Evolutionary conservation across 2,329 filamentous ascomycete genomes (phyloP), one percentile per base, ranked within the genome.

Genomic region (Talaromyces sp.): DNA sequence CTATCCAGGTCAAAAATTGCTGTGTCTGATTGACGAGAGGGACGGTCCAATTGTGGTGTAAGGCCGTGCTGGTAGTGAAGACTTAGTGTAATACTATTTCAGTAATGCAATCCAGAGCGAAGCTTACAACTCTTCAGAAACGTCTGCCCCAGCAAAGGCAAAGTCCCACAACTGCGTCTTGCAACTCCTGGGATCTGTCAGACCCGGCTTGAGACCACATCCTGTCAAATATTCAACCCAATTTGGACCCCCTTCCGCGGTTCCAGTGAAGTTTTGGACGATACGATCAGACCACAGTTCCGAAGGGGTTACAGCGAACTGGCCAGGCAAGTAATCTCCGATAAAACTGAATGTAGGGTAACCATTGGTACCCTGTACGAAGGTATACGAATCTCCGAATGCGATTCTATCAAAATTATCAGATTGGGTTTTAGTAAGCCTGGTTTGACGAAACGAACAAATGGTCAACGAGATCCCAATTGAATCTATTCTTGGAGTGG

Each of bases 271-370:
- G 13, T 50, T 50, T 22, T 50, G 47, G 13, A 50, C 47, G 13
- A 50, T 27, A 16, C 24, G 47, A 31, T 50, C 24, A 27, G 47
- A 50, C 47, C 47, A 50, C 2, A 50, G 47, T 14, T 50, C 47
- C 24, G 24, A 50, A 14, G 47, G 47, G 4, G 47, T 50, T 16
- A 50, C 24, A 8, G 13, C 47, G 16, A 50, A 60, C 64, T 84
- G 75, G 8, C 54, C 54, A 33, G 54, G 62, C n/a, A 82, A 73
- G 56, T 78, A 76, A 67, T 84, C 82, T n/a, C 82, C 83, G 54
- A 86, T 85, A 73, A 85, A 86, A 63, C 80, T 83, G 68, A 77
- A 85, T 65, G 84, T 82, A 62, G 79, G 74, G 37, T 75, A 79
- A 3, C 84, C 84, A n/a, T 78, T 71, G 0, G 81, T 82, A 10